Conservation (phyloP, 306 rosid genomes). For the Adenanthera pavonina region DNA sequence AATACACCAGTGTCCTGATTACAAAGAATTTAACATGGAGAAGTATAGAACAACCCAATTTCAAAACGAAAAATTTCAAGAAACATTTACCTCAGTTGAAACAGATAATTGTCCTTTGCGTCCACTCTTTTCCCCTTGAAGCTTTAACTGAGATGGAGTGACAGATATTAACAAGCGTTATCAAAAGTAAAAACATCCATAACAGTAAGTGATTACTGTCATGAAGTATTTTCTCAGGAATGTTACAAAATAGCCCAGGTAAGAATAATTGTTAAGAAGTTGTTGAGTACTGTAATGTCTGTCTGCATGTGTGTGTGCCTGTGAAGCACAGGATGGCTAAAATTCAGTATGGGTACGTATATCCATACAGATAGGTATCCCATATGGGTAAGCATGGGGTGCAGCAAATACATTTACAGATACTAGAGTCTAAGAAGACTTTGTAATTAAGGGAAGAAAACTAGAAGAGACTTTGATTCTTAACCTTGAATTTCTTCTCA, state of each 20-base stretch:
- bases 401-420: not conserved
- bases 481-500: too few relatives aligned
- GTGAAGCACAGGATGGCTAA: not conserved
- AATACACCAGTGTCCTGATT: not conserved
- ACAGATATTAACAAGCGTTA: conserved; percentile 15
- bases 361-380: too few relatives aligned
- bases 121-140: conserved; percentile 68
- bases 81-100: conserved; percentile 63
- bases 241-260: not conserved
- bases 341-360: not conserved
- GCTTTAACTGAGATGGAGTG: conserved; percentile 65
- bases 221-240: not conserved
- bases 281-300: not conserved
- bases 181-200: conserved; percentile 30
- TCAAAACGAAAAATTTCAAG: not conserved
- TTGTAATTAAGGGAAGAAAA: too few relatives aligned
- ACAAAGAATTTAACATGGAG: not conserved
- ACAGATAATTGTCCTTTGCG: conserved; percentile 79
- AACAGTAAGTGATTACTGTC: not conserved
- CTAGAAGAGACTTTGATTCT: too few relatives aligned
- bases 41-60: not conserved
- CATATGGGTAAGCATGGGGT: not conserved
- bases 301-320: not conserved
- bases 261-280: not conserved
- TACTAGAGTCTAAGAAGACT: too few relatives aligned